phyloP scores from a whole-genome alignment of 164 flowering plant genomes.

The Stephania yunnanensis region DNA sequence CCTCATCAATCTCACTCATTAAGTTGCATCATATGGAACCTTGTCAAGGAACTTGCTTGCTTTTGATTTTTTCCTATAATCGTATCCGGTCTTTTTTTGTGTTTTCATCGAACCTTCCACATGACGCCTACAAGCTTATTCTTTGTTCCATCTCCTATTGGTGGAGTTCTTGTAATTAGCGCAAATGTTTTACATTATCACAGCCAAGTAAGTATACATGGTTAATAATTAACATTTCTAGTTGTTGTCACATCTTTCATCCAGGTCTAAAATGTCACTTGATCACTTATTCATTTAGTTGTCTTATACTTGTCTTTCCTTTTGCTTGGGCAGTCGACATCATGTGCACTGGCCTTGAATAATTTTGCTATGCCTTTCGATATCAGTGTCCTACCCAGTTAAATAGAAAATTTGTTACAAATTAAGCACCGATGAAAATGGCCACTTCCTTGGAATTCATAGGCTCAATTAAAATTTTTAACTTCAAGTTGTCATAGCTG shows the following conservation, averaged over 20 bases:
- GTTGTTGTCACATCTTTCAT: not conserved
- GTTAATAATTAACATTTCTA: not conserved
- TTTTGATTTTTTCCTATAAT: too few relatives aligned
- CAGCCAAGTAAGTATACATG: conserved; percentile 59
- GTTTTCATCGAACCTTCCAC: conserved; percentile 66
- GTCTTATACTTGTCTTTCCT: conserved; percentile 1
- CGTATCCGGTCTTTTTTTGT: conserved; percentile 2
- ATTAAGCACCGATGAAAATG: not conserved
- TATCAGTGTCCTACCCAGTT: conserved; percentile 10
- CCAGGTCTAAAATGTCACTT: not conserved
- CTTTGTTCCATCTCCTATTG: conserved; percentile 98
- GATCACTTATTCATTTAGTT: not conserved
- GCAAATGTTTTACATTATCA: conserved; percentile 88
- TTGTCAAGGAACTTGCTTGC: not conserved
- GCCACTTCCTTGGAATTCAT: not conserved
- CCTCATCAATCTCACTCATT: not conserved
- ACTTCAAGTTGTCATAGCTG: not conserved
- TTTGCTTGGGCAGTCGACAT: conserved; percentile 60
- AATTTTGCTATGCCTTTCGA: conserved; percentile 58
- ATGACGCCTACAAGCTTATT: conserved; percentile 95
- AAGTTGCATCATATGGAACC: not conserved
- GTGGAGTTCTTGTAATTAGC: conserved; percentile 86
- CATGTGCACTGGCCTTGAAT: conserved; percentile 80
- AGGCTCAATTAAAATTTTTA: too few relatives aligned
- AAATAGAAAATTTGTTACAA: not conserved